These are phyloP conservation scores for Handroanthus guayacan DNA, from an alignment of 257 asterid species.

Conservation along the genomic window DNA sequence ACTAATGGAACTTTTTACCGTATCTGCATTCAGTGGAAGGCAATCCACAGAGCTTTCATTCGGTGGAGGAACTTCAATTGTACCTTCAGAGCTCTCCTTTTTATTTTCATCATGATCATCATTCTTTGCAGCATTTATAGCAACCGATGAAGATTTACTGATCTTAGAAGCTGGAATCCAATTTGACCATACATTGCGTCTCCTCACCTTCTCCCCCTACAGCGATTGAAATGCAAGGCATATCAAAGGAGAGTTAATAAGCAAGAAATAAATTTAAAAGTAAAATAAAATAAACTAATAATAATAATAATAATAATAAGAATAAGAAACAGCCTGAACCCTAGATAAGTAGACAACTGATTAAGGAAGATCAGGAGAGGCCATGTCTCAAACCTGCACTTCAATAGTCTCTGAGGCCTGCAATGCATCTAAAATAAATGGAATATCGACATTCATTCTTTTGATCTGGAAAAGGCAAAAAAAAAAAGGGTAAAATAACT, in stretches of 20 bases:
- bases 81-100: conserved; percentile 40
- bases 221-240: conserved; percentile 38
- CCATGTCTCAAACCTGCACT: conserved; percentile 67
- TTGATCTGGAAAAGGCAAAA: conserved; percentile 62
- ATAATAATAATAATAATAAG: conserved; percentile 9
- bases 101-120: conserved; percentile 47
- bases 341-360: conserved; percentile 13
- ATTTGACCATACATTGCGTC: conserved; percentile 85
- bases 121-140: conserved; percentile 37
- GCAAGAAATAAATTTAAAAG: conserved; percentile 6
- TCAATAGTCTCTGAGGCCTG: conserved; percentile 80
- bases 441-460: conserved; percentile 68
- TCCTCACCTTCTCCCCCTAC: conserved; percentile 84
- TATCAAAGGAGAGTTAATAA: conserved; percentile 20
- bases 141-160: conserved; percentile 44
- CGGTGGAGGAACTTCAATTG: conserved; percentile 32
- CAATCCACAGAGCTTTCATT: conserved; percentile 41
- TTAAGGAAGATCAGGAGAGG: conserved; percentile 23
- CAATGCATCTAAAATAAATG: conserved; percentile 78
- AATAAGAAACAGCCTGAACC: too few species aligned
- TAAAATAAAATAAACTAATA: not conserved
- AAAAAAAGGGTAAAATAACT: conserved; percentile 16
- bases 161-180: conserved; percentile 58
- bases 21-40: conserved; percentile 36
- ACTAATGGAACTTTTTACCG: conserved; percentile 27